phyloP scores from a whole-genome alignment of 2,329 filamentous ascomycete species.

The Phyllosticta citribraziliensis region DNA sequence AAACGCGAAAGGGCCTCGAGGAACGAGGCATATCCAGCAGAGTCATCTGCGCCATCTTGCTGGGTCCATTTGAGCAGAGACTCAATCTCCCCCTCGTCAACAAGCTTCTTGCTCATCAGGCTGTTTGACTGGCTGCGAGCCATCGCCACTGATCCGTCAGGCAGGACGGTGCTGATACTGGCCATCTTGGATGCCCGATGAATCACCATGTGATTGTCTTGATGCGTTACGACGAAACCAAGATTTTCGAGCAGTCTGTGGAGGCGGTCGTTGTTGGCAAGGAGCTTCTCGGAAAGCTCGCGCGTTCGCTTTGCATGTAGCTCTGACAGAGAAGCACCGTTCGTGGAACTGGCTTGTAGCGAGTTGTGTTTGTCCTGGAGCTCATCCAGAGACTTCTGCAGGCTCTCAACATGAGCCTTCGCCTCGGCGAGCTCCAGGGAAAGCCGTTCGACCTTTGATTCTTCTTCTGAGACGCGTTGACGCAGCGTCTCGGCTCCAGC shows the following conservation, averaged over 20 bases:
- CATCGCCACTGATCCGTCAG: slow-evolving; percentile 28
- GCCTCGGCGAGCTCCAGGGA: slow-evolving; percentile 62
- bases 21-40: slow-evolving; percentile 64
- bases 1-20: slow-evolving; percentile 66
- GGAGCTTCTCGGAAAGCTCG: slow-evolving; percentile 75
- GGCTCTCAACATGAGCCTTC: slow-evolving; percentile 63
- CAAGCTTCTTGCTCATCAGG: slow-evolving; percentile 43
- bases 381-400: slow-evolving; percentile 65
- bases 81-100: slow-evolving; percentile 55
- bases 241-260: slow-evolving; percentile 74
- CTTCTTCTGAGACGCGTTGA: slow-evolving; percentile 65
- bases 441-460: slow-evolving; percentile 57
- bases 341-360: slow-evolving; percentile 37
- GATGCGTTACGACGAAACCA: slow-evolving; percentile 70
- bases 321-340: slow-evolving; percentile 4
- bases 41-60: slow-evolving; percentile 56
- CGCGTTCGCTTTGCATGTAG: slow-evolving; percentile 63
- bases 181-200: slow-evolving; percentile 55
- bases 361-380: slow-evolving; percentile 55
- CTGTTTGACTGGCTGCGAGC: slow-evolving; percentile 34
- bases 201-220: slow-evolving; percentile 63
- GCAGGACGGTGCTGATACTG: slow-evolving; percentile 37
- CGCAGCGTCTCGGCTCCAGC: slow-evolving; percentile 72
- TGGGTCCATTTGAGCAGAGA: slow-evolving; percentile 77
- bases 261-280: slow-evolving; percentile 76